Conservation (phyloP, 306 rosid species). For the Acacia acuminata region DNA sequence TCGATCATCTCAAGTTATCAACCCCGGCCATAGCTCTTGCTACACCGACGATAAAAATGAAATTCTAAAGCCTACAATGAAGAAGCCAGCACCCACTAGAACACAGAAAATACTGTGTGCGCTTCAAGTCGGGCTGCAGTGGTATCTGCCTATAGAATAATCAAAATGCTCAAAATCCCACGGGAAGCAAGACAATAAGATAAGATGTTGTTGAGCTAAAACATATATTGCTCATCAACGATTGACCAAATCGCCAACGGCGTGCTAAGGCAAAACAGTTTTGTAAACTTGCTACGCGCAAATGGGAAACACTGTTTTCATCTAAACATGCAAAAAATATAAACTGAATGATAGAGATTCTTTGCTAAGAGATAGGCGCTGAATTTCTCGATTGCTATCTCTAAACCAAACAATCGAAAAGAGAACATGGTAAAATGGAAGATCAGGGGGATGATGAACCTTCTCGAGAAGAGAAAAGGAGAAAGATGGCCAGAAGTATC, state of each 20-base stretch:
- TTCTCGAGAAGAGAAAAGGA: slow-evolving; percentile 57
- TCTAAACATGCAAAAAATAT: background rate
- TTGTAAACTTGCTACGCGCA: background rate
- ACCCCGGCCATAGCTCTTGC: background rate
- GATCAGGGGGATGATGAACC: slow-evolving; percentile 11
- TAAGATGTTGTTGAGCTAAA: background rate
- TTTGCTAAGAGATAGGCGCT: background rate
- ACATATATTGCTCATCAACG: background rate
- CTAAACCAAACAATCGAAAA: background rate
- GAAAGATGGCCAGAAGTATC: slow-evolving; percentile 51
- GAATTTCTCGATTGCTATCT: background rate
- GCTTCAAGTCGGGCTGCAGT: background rate
- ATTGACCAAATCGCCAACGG: background rate
- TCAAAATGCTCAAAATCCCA: background rate
- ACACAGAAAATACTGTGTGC: background rate
- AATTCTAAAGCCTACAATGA: background rate
- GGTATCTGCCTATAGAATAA: background rate
- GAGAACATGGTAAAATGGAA: background rate
- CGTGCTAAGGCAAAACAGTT: background rate
- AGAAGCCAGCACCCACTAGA: background rate
- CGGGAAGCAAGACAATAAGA: background rate
- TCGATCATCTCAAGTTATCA: background rate
- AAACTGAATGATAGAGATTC: background rate
- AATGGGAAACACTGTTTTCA: background rate
- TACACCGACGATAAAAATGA: background rate